These are phyloP conservation scores for Aspergillus diversus DNA, from an alignment of 495 filamentous ascomycete genomes.

Conservation along the genomic window DNA sequence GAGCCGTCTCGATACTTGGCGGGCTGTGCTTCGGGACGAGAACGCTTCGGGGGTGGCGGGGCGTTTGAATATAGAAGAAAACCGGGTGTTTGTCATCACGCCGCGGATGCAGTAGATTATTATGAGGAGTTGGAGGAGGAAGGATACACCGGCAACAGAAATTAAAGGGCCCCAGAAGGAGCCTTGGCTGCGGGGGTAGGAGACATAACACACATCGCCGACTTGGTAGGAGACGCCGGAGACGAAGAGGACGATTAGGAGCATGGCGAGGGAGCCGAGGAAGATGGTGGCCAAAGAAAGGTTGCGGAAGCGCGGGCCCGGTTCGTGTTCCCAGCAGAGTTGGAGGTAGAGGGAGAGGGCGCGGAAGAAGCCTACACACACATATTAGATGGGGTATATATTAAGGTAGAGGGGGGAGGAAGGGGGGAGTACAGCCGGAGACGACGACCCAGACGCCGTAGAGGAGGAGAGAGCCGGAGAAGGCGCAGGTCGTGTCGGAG, in stretches of 20 bases:
- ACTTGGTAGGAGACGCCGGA: slow-evolving; percentile 86
- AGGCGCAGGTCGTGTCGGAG: slow-evolving; percentile 69
- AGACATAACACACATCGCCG: slow-evolving; percentile 79
- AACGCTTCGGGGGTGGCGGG: not conserved
- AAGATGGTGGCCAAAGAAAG: slow-evolving; percentile 63
- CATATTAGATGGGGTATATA: not conserved
- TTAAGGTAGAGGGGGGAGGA: not conserved
- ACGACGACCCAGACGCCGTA: slow-evolving; percentile 72
- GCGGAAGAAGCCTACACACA: slow-evolving; percentile 65
- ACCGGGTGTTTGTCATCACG: slow-evolving; percentile 1
- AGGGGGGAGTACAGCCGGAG: slow-evolving; percentile 63
- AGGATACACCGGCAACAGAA: slow-evolving; percentile 69
- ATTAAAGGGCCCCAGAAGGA: slow-evolving; percentile 84
- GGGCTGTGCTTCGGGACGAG: slow-evolving; percentile 39
- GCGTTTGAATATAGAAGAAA: slow-evolving; percentile 7
- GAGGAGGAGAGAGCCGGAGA: slow-evolving; percentile 77
- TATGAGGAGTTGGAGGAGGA: slow-evolving; percentile 70
- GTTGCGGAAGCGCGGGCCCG: slow-evolving; percentile 78
- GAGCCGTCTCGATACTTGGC: slow-evolving; percentile 73
- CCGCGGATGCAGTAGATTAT: slow-evolving; percentile 75
- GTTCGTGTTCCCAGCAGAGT: slow-evolving; percentile 84
- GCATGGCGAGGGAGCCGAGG: slow-evolving; percentile 64
- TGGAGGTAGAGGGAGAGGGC: slow-evolving; percentile 85
- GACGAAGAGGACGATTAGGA: slow-evolving; percentile 44
- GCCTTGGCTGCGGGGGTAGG: slow-evolving; percentile 68